These are phyloP conservation scores for Neonectria coccinea DNA, from an alignment of 2,329 filamentous ascomycete species.

Conservation along the genomic window DNA sequence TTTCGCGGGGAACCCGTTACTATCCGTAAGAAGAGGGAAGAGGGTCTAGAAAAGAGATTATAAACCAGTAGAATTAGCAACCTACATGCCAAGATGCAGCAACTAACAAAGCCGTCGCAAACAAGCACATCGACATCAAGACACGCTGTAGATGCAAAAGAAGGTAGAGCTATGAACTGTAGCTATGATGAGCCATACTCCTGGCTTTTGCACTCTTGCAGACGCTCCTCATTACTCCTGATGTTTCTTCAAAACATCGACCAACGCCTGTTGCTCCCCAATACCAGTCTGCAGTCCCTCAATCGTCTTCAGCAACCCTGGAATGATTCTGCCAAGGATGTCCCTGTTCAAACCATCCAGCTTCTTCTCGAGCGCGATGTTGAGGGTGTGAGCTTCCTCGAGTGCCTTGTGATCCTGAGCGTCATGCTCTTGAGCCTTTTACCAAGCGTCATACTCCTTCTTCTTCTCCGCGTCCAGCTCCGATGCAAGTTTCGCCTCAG, in stretches of 20 bases:
- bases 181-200: not conserved
- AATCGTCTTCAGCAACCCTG: conserved; percentile 17
- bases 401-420: conserved; percentile 24
- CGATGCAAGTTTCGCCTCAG: conserved; percentile 7
- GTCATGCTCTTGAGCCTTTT: conserved; percentile 16
- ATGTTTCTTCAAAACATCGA: conserved; percentile 11
- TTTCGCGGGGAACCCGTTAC: too few species aligned
- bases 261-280: not conserved
- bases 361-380: conserved; percentile 12
- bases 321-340: conserved; percentile 8
- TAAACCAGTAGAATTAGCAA: too few species aligned
- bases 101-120: not conserved
- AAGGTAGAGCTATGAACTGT: not conserved
- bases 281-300: conserved; percentile 7
- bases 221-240: not conserved
- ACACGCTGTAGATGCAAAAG: not conserved
- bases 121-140: not conserved
- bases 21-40: too few species aligned
- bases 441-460: conserved; percentile 20
- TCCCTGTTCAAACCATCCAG: conserved; percentile 13
- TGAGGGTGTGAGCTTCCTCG: conserved; percentile 8
- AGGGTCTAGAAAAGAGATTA: too few species aligned
- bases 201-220: not conserved
- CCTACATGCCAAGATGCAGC: too few species aligned
- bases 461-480: conserved; percentile 19